Evolutionary conservation across 2,329 filamentous ascomycete species (phyloP), one percentile per base, ranked within the genome.

Genomic region (Hypoxylon sp.): DNA sequence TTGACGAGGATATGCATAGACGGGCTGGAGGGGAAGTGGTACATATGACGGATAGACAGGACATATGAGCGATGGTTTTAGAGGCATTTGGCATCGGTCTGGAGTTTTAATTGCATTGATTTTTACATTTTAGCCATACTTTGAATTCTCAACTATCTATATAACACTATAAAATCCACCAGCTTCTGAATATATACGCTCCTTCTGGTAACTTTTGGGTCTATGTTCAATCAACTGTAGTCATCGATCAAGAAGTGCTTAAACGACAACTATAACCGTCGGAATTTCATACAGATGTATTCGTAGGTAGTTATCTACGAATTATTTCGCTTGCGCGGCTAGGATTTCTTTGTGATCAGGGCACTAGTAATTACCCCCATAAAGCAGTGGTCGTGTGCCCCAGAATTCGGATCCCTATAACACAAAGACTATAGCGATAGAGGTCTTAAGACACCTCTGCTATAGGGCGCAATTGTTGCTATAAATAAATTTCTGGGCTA

Each of bases 181-280:
- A 50, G 20, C 13, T 49, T 42, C 94, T 20, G 17, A 48, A 56
- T 62, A 62, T 50, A 59, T 33, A 49, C 44, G 10, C 14, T 51
- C 46, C 13, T 60, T 42, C 35, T 60, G 46, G 33, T 51, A 42
- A 40, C 13, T 51, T n/a, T 50, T 17, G 33, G n/a, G 22, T 40
- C n/a, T 33, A 33, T 27, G 17, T 56, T 33, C 14, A 13, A 33
- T 33, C 2, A 8, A 27, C 35, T 17, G 2, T n/a, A 13, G 22
- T 3, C 25, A 27, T 27, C 5, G 25, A 27, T 27, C 25, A 5
- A 27, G 25, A 5, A 3, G 25, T 27, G 25, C 25, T 27, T 27
- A 27, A 27, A 27, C 25, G 5, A 27, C 5, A 27, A 5, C 25
- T 5, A 27, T 27, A 27, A 11, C 10, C 8, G 30, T 10, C 13